Evolutionary conservation across 768 basidiomycete genomes (phyloP), one percentile per base, ranked within the genome.

Genomic region (Crepidotus variabilis): DNA sequence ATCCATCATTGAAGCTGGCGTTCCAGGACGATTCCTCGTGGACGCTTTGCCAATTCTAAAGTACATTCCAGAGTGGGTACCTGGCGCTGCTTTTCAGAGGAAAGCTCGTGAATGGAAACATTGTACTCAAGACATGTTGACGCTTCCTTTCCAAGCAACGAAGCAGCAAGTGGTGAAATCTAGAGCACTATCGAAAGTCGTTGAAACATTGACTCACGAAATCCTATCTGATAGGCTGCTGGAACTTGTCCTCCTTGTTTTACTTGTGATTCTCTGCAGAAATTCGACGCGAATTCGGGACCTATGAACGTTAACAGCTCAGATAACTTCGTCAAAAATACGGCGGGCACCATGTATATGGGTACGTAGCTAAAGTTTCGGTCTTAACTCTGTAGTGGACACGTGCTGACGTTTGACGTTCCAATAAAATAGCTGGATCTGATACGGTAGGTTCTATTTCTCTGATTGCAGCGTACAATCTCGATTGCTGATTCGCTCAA

Each of bases 71-170:
- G 61, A 65, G 45, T 88, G 81, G 81, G 63, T 82, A 33, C 86
- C 86, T 2, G 86, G 85, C 14, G 78, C 82, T 0, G 75, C 75
- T 0, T 88, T 86, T 75, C 73, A 81, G 63, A 72, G 72, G 35
- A 78, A 81, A 52, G 85, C 83, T 0, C 64, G 53, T 1, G 56
- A 61, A 11, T 85, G 82, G 81, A 68, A 69, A 18, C 64, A 66
- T 33, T 59, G 69, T 2, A 68, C 72, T 36, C 56, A 71, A 8
- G 65, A 70, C 23, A 72, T 79, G 63, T 62, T 70, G 13, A 68
- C 75, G 14, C 55, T 67, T 11, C 78, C 79, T 0, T 82, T 66
- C 54, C 35, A 57, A n/a, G 67, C 61, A 8, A 62, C 67, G 18
- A 58, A 65, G 23, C 68, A 58, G 43, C 50, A 57, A 14, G 65